Evolutionary conservation across 176 grass and related monocot species (phyloP).

Genomic region (Oryza brachyantha): DNA sequence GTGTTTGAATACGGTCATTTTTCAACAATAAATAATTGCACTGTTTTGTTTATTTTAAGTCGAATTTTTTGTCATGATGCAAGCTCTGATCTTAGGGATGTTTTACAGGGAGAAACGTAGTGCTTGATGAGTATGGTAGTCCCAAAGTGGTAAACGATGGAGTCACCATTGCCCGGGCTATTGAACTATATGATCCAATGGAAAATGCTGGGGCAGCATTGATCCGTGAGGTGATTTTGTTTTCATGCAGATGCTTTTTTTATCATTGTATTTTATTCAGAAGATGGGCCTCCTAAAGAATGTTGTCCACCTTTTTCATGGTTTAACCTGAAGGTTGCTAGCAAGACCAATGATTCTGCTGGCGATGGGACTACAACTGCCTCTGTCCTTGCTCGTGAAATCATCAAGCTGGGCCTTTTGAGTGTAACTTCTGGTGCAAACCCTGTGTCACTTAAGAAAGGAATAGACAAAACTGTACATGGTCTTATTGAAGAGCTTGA

Average conservation of each 20-base stretch:
- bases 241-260: not conserved
- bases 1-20: not conserved
- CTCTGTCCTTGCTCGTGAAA: constrained; percentile 79
- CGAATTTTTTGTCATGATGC: not conserved
- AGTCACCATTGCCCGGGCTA: constrained; percentile 69
- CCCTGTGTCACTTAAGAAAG: constrained; percentile 86
- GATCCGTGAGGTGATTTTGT: constrained; percentile 52
- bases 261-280: not conserved
- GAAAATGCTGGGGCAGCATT: constrained; percentile 70
- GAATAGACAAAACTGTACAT: constrained; percentile 89
- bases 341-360: constrained; percentile 93
- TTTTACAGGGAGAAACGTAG: constrained; percentile 65
- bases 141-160: constrained; percentile 78
- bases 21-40: not conserved
- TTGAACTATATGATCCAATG: constrained; percentile 75
- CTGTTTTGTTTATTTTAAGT: not conserved
- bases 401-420: constrained; percentile 81
- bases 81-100: not conserved
- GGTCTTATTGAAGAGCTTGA: constrained; percentile 75
- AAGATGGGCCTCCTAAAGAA: not conserved
- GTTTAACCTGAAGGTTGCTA: constrained; percentile 68
- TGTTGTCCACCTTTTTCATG: not conserved
- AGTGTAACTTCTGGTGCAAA: constrained; percentile 88
- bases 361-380: constrained; percentile 94
- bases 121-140: constrained; percentile 59